Conservation (phyloP, 176 grass and related monocot genomes). For the Rhynchospora tenuis region DNA sequence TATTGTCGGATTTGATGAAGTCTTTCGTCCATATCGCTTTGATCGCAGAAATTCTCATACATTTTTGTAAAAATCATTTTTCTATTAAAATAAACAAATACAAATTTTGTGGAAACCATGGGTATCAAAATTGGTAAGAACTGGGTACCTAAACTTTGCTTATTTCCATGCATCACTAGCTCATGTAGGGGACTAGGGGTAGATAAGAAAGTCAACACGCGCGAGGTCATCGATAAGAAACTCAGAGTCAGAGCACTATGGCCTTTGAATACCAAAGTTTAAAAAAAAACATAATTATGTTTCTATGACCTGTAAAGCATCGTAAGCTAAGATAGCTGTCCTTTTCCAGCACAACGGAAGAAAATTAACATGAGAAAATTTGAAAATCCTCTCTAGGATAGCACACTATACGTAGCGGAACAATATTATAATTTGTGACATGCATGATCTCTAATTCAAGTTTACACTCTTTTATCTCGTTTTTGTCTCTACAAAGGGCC, state of each 20-base stretch:
- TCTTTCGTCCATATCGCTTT: no score
- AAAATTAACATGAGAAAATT: neutral
- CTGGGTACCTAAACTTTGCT: neutral
- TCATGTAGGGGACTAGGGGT: neutral
- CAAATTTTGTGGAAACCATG: neutral
- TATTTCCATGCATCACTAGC: neutral
- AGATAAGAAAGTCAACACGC: neutral
- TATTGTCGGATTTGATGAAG: no score
- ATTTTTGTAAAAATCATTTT: no score
- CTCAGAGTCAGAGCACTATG: neutral
- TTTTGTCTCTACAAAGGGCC: no score
- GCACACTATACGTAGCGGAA: no score
- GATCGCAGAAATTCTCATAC: no score
- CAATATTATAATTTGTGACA: no score
- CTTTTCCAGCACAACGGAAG: neutral
- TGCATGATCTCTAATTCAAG: no score
- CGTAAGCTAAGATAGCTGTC: neutral
- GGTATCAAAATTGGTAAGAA: neutral
- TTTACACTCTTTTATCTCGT: no score
- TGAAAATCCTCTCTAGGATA: neutral
- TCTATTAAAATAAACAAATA: no score
- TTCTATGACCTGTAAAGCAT: constrained; percentile 3
- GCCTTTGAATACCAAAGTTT: neutral
- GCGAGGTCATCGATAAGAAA: neutral
- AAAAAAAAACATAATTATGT: neutral